phyloP scores from a whole-genome alignment of 2,329 filamentous ascomycete species.

The Xylariaceae sp. region DNA sequence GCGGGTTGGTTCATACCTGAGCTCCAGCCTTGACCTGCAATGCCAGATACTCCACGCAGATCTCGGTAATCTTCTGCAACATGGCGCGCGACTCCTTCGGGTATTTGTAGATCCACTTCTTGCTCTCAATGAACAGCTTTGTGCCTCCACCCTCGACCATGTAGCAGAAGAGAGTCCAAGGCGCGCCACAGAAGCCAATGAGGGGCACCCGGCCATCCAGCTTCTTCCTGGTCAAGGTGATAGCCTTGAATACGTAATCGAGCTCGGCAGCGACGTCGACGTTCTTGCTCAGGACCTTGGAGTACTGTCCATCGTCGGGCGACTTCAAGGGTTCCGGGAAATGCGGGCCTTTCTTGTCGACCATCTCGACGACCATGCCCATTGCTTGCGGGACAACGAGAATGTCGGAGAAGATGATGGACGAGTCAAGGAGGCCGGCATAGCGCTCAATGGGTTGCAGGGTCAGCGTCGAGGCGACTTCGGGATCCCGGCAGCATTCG shows the following conservation, averaged over 20 bases:
- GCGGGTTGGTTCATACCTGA: conserved; percentile 50
- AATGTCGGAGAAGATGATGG: conserved; percentile 99
- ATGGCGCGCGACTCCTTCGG: conserved; percentile 72
- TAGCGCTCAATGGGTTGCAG: conserved; percentile 93
- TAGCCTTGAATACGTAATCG: conserved; percentile 92
- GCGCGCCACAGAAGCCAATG: conserved; percentile 94
- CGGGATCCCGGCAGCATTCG: conserved; percentile 89
- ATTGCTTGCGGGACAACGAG: conserved; percentile 96
- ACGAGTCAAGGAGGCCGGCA: conserved; percentile 83
- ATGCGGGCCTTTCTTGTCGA: conserved; percentile 93
- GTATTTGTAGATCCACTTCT: conserved; percentile 95
- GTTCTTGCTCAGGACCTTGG: conserved; percentile 64
- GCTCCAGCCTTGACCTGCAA: conserved; percentile 89
- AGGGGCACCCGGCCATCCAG: conserved; percentile 82
- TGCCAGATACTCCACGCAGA: conserved; percentile 92
- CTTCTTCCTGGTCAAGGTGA: conserved; percentile 85
- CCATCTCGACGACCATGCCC: conserved; percentile 98
- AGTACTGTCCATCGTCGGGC: conserved; percentile 79
- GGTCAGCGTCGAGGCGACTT: conserved; percentile 88
- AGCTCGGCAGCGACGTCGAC: conserved; percentile 84
- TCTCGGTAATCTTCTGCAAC: conserved; percentile 84
- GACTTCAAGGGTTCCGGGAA: conserved; percentile 79
- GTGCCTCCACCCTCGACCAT: conserved; percentile 98
- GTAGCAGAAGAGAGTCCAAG: conserved; percentile 96
- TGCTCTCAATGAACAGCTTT: conserved; percentile 89